phyloP scores from a whole-genome alignment of 768 basidiomycete genomes.

The Mycena venus region DNA sequence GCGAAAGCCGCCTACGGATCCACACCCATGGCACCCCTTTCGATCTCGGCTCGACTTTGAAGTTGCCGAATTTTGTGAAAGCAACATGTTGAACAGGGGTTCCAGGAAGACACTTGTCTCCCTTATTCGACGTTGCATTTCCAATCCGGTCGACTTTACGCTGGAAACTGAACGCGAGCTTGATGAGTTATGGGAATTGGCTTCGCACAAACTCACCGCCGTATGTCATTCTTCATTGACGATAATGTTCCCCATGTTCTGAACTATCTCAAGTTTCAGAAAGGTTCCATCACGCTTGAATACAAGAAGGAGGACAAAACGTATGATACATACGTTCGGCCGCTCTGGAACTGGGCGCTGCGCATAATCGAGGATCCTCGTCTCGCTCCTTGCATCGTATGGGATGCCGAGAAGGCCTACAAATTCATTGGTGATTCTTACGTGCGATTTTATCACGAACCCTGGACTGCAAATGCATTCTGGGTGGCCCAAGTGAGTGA shows the following conservation, averaged over 20 bases:
- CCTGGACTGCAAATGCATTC: conserved; percentile 53
- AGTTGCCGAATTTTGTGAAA: neutral
- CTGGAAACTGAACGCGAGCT: too few species aligned
- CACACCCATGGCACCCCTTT: conserved; percentile 7
- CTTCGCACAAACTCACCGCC: conserved; percentile 12
- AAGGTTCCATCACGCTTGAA: conserved; percentile 24
- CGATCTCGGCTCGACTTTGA: conserved; percentile 11
- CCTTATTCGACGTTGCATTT: neutral
- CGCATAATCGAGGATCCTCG: too few species aligned
- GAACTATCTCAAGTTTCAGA: neutral
- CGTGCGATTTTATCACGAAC: conserved; percentile 48
- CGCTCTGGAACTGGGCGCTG: too few species aligned
- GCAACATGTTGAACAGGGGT: too few species aligned
- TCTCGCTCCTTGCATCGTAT: too few species aligned
- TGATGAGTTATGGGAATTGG: conserved; percentile 4
- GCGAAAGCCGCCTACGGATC: too few species aligned
- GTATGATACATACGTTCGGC: conserved; percentile 34
- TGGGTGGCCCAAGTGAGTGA: conserved; percentile 53
- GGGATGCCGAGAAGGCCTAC: too few species aligned
- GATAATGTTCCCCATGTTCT: neutral
- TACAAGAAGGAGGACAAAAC: conserved; percentile 25
- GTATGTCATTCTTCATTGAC: neutral
- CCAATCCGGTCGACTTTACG: neutral
- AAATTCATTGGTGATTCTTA: conserved; percentile 43
- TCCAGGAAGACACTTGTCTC: neutral